Percentiles rank a stretch among this genome's conserved stretches.
These are phyloP conservation scores for Colletotrichum sp. DNA, from an alignment of 2,329 filamentous ascomycete genomes.

Conservation along the genomic window DNA sequence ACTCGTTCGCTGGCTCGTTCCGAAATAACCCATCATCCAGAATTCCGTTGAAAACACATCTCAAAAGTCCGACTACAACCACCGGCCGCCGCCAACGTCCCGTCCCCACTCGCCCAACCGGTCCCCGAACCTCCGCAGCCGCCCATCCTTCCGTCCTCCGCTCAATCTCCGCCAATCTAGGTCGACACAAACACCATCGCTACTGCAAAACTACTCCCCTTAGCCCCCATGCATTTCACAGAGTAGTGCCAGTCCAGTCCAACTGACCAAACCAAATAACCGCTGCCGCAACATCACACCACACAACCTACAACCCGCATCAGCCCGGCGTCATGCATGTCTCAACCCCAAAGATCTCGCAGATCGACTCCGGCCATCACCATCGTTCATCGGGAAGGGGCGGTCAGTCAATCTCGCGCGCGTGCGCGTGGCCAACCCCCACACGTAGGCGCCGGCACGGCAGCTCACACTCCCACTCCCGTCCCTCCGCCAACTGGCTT, in stretches of 20 bases:
- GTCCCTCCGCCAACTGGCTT: neutral
- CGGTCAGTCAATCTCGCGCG: neutral
- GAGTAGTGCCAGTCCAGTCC: neutral
- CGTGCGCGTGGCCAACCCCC: neutral
- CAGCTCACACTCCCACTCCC: neutral
- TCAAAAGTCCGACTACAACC: neutral
- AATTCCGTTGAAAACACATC: neutral
- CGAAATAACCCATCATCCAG: neutral
- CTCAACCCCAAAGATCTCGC: neutral
- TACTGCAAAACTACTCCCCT: neutral
- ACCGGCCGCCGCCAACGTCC: neutral
- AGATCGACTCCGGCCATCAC: neutral
- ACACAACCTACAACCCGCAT: neutral
- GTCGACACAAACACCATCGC: neutral
- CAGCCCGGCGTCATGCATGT: neutral
- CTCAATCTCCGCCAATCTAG: no score
- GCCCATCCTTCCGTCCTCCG: neutral
- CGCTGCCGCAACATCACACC: neutral
- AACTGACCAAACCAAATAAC: neutral
- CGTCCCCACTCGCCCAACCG: neutral
- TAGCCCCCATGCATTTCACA: neutral
- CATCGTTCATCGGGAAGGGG: neutral
- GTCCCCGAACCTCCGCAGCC: neutral
- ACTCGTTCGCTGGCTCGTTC: no score
- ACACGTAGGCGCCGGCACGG: neutral